Evolutionary conservation across 345 rosid species (phyloP), one percentile per base, ranked within the genome.

Genomic region (Clausena lansium): DNA sequence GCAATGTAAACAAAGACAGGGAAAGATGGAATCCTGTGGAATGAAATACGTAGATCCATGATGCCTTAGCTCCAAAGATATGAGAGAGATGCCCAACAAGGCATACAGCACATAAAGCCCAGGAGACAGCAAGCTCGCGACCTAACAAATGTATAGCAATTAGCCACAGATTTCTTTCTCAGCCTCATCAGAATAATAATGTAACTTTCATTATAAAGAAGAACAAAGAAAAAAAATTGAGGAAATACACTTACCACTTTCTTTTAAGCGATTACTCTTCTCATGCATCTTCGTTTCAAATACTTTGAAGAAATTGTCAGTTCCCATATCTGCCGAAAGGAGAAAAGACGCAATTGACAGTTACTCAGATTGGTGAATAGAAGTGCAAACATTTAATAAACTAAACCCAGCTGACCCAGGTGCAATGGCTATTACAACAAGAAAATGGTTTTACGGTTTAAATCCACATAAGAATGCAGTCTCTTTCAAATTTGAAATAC

Each of bases 41-140:
- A 90, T 95, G 98, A 76, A 92, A 79, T 69, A 87, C 79, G 80
- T 93, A 95, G 82, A 91, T 78, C 98, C 95, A 91, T n/a, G 94
- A 78, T 83, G 91, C 89, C 81, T 88, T 91, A 45, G 88, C 76
- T 36, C 91, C 92, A 25, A 91, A 76, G 78, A 92, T 73, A 85
- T 95, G 98, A 76, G 98, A 83, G 70, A 91, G 86, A 87, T 95
- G 98, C 78, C 98, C 98, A 77, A 93, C 79, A 78, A 95, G 86
- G 91, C 98, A 95, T 64, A 95, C 98, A 83, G 98, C 93, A 88
- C 98, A 95, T 52, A 95, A 87, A 57, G 95, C 97, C 98, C 98
- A 95, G 28, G 98, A 93, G 79, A 95, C 93, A 77, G 92, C 97
- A 83, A 95, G 98, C 85, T 93, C 91, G 0, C 87, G 88, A 77